Conservation (phyloP, 192 early-diverging fungal genomes). For the Coemansia sp. region DNA sequence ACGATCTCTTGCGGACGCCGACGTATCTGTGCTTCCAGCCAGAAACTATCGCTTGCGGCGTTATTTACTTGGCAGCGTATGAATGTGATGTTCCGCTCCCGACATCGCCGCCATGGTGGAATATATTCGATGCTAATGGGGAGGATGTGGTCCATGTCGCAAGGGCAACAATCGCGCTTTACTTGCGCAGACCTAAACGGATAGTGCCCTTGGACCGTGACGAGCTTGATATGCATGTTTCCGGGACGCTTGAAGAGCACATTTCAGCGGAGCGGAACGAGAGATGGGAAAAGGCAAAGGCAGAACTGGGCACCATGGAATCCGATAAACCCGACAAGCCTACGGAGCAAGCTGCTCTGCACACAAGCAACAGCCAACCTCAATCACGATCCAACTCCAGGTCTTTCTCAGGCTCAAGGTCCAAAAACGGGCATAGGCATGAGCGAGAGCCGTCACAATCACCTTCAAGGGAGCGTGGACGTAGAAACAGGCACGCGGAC, state of each 20-base stretch:
- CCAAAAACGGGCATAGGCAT: neutral
- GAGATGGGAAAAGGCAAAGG: neutral
- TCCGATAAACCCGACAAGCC: neutral
- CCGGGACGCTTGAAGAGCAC: slow-evolving; percentile 15
- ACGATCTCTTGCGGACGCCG: slow-evolving; percentile 70
- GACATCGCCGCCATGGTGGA: slow-evolving; percentile 79
- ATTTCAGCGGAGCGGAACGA: slow-evolving; percentile 12
- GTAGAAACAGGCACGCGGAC: neutral
- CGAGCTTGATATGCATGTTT: slow-evolving; percentile 54
- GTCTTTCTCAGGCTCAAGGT: neutral
- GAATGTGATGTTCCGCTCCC: slow-evolving; percentile 68
- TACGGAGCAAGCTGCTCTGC: neutral
- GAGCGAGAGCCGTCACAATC: neutral
- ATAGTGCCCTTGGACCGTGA: slow-evolving; percentile 58
- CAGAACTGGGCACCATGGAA: neutral
- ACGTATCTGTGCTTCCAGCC: slow-evolving; percentile 53
- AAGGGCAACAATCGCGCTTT: slow-evolving; percentile 61
- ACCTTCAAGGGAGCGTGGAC: neutral
- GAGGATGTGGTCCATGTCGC: slow-evolving; percentile 66
- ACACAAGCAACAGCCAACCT: neutral
- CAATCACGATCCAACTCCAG: neutral
- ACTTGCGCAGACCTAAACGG: slow-evolving; percentile 53
- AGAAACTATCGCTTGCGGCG: slow-evolving; percentile 77
- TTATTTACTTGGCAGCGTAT: slow-evolving; percentile 78
- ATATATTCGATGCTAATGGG: slow-evolving; percentile 71